Base-by-base conservation (phyloP, 2,329 filamentous ascomycete genomes). In the Madurella fahalii region DNA sequence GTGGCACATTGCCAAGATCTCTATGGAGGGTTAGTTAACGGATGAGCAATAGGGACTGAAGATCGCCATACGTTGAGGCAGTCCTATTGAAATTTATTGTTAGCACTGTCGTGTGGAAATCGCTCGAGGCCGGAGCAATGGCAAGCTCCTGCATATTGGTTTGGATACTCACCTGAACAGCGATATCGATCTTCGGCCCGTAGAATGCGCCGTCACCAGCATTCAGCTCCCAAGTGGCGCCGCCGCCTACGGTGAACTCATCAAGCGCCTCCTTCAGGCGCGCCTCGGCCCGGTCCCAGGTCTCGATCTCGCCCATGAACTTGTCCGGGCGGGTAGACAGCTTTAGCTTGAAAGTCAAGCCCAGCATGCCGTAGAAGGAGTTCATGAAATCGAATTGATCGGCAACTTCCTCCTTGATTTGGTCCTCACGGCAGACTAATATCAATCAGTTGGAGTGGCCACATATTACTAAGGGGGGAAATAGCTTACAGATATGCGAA, bases 121-220 rank as follows among this genome's bases (percentile, higher is more conserved):
- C 9, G 34, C 11, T 15, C 34, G 11, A 37, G 34, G 13, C 34
- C 13, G 4, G 13, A 37, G 11, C 34, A 11, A 37, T 15, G 11
- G 9, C 11, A 11, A 15, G 11, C 4, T 37, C 11, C 9, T 11
- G 2, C 34, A 15, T 18, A 16, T 1, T 18, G n/a, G n/a, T n/a
- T n/a, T n/a, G 17, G 16, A n/a, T 16, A 52, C 55, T 25, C 15
- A 57, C 55, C 54, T 63, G 20, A 57, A 99, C 92, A 58, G 90
- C 95, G 67, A 99, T 94, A 66, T 99, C 94, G 64, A 97, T 96
- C 82, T 99, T 99, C 49, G 94, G 94, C 1, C 94, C 94, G 71
- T 99, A 99, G 75, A 97, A 99, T 50, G 94, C 94, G 68, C 94
- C 94, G 65, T 99, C 94, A 54, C 93, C 94, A 57, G 90, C 87